A percentile compares a stretch with the other conserved stretches of the same genome.
Conservation (phyloP, 768 basidiomycete species). For the Saitozyma podzolica region DNA sequence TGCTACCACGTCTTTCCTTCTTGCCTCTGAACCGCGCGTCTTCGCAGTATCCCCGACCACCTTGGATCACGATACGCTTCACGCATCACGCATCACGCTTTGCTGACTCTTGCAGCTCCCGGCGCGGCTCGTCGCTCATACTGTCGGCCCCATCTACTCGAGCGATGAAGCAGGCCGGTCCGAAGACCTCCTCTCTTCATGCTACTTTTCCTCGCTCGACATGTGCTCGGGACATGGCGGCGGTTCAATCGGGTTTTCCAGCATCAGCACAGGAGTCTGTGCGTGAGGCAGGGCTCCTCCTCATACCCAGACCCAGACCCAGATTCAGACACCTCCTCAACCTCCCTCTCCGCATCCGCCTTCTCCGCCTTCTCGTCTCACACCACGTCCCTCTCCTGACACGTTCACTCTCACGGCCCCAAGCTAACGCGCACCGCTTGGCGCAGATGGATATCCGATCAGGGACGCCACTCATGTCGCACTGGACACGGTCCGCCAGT, state of each 20-base stretch:
- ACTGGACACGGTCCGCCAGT: constrained; percentile 37
- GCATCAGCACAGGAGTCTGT: constrained; percentile 53
- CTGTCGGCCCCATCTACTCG: constrained; percentile 53
- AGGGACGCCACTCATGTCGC: constrained; percentile 51
- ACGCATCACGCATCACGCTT: background rate
- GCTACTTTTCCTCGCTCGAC: constrained; percentile 49
- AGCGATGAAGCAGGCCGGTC: constrained; percentile 18
- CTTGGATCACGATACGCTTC: constrained; percentile 1
- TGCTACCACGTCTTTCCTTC: constrained; percentile 7
- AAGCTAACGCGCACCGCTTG: background rate
- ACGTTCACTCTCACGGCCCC: background rate
- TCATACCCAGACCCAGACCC: too few species aligned
- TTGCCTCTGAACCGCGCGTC: background rate
- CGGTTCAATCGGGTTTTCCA: constrained; percentile 48
- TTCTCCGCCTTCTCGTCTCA: too few species aligned
- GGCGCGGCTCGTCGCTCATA: constrained; percentile 49
- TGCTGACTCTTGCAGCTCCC: constrained; percentile 45
- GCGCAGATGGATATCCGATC: constrained; percentile 53
- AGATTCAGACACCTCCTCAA: too few species aligned
- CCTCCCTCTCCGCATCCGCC: too few species aligned
- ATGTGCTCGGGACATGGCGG: constrained; percentile 34
- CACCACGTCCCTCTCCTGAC: background rate
- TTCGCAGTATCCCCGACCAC: background rate
- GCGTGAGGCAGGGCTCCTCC: constrained; percentile 9
- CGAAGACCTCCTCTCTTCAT: constrained; percentile 36